Evolutionary conservation across 2,329 filamentous ascomycete genomes (phyloP).

Genomic region (Aspergillus sp.): DNA sequence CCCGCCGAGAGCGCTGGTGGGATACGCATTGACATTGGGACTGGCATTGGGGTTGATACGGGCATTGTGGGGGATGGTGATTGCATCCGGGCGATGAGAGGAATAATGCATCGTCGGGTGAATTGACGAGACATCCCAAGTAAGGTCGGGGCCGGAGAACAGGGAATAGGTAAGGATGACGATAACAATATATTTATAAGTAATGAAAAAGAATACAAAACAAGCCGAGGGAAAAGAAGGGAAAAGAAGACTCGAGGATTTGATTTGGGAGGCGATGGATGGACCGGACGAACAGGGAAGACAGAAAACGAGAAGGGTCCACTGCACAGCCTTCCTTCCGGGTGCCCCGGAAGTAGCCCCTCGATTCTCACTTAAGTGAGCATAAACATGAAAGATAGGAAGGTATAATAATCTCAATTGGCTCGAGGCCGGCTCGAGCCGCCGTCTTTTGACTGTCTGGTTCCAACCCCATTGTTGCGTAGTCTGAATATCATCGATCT

Average conservation of each 20-base stretch:
- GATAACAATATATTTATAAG: not conserved
- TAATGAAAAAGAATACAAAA: not conserved
- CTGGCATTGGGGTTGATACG: not conserved
- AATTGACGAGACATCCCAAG: slow-evolving; percentile 1
- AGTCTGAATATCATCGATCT: not conserved
- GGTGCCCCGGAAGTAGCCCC: slow-evolving; percentile 1
- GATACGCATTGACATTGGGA: not conserved
- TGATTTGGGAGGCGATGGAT: slow-evolving; percentile 19
- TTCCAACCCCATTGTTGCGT: not conserved
- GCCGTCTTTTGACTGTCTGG: slow-evolving; percentile 9
- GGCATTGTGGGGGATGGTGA: not conserved
- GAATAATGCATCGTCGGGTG: not conserved
- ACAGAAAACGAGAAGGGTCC: slow-evolving; percentile 14
- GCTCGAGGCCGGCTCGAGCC: not conserved
- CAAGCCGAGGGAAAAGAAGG: not conserved
- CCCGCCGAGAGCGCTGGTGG: no score
- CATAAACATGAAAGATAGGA: not conserved
- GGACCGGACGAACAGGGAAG: not conserved
- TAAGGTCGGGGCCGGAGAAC: not conserved
- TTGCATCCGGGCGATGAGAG: slow-evolving; percentile 1
- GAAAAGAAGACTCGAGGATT: not conserved
- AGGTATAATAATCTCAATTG: not conserved
- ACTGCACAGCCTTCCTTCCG: slow-evolving; percentile 22
- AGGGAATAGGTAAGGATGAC: not conserved
- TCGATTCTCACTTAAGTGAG: not conserved